phyloP scores from a whole-genome alignment of 2,329 filamentous ascomycete genomes.

The Nemania bipapillata region DNA sequence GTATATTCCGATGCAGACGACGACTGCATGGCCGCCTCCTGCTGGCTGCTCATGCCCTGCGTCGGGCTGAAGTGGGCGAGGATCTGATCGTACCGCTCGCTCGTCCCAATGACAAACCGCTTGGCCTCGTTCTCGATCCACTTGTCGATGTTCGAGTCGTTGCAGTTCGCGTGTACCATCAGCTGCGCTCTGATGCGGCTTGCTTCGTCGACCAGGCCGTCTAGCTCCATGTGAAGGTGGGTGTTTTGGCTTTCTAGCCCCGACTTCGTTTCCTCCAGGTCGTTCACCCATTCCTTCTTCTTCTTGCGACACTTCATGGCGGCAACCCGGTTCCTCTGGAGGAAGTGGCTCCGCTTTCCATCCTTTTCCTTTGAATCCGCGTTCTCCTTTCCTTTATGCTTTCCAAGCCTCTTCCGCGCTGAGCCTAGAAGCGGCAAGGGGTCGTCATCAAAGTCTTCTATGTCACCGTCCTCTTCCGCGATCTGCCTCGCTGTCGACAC shows the following conservation, averaged over 20 bases:
- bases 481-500: slow-evolving; percentile 15
- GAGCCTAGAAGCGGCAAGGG: slow-evolving; percentile 30
- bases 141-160: slow-evolving; percentile 63
- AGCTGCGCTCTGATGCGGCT: slow-evolving; percentile 62
- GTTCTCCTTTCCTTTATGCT: slow-evolving; percentile 45
- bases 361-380: slow-evolving; percentile 48
- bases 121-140: slow-evolving; percentile 66
- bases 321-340: slow-evolving; percentile 77
- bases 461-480: slow-evolving; percentile 14
- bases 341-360: slow-evolving; percentile 65
- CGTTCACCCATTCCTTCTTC: slow-evolving; percentile 65
- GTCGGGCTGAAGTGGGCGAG: slow-evolving; percentile 38
- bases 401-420: slow-evolving; percentile 41
- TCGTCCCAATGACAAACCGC: slow-evolving; percentile 57
- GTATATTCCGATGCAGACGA: slow-evolving; percentile 28
- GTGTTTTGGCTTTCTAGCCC: slow-evolving; percentile 59
- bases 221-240: slow-evolving; percentile 58
- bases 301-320: slow-evolving; percentile 80
- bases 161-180: slow-evolving; percentile 64
- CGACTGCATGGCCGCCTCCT: slow-evolving; percentile 27
- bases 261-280: slow-evolving; percentile 60
- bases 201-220: slow-evolving; percentile 58
- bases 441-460: slow-evolving; percentile 31
- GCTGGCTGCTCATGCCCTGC: slow-evolving; percentile 25
- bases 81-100: slow-evolving; percentile 50